Base-by-base conservation (phyloP, 225 moss, liverwort and hornwort species). In the Anthoceros angustus region DNA sequence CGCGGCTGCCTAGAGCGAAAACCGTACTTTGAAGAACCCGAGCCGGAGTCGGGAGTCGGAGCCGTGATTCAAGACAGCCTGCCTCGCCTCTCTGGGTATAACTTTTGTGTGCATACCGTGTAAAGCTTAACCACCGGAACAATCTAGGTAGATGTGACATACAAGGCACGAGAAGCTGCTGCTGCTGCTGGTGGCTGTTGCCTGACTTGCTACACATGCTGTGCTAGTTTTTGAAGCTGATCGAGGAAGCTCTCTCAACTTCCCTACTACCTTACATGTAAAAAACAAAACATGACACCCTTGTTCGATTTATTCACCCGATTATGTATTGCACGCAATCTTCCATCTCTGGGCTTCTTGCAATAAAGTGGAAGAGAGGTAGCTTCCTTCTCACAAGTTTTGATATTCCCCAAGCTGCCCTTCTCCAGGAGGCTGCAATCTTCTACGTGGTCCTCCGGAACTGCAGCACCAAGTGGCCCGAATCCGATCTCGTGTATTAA, bases 1-100 rank as follows among this genome's bases (percentile, higher is more conserved):
- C 8, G 80, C 85, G 7, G 82, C 86, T 38, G 91, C 95, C 16
- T 46, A 46, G 45, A 46, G 45, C 45, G 45, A 11, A 11, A 7
- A 20, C 55, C 55, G 14, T 18, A 23, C 6, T 55, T 48, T 55
- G 55, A 23, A 55, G 55, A 55, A 5, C n/a, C 7, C 55, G 23
- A 4, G 10, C 46, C 14, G 46, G 14, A 48, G 46, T 18, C 12
- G 46, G 14, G 32, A 32, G 32, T 32, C 32, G 32, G 32, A 32
- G 32, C 32, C 32, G 32, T 32, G 32, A 32, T 32, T 32, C 32
- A 32, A 48, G 46, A 18, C 46, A 48, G 46, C 14, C 46, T 18
- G 12, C 46, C 12, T 55, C 55, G n/a, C 23, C 55, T 55, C n/a
- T 18, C 0, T 55, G 12, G 14, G 46, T 48, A 15, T 20, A 55